phyloP scores from a whole-genome alignment of 257 asterid species.

The Voacanga thouarsii region DNA sequence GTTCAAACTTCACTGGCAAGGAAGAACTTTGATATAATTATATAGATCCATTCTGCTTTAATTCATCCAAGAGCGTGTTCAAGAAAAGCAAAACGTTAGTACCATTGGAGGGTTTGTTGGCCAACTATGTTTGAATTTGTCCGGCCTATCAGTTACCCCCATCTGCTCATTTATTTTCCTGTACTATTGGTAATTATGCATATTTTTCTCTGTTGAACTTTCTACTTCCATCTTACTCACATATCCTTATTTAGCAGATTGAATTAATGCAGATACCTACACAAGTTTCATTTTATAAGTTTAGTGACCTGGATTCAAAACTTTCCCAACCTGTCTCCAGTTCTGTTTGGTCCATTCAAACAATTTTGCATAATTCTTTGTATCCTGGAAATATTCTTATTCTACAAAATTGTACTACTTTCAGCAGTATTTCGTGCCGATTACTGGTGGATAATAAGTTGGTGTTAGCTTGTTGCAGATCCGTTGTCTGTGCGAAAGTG shows the following conservation, averaged over 20 bases:
- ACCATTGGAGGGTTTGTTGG: slow-evolving; percentile 27
- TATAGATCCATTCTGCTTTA: background rate
- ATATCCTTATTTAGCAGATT: background rate
- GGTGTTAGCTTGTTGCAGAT: background rate
- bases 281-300: background rate
- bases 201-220: background rate
- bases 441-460: background rate
- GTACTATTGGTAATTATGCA: background rate
- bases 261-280: background rate
- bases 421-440: background rate
- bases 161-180: background rate
- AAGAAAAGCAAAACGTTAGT: slow-evolving; percentile 6
- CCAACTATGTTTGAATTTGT: slow-evolving; percentile 29
- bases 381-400: background rate
- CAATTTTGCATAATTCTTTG: background rate
- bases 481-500: background rate
- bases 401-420: background rate
- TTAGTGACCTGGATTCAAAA: background rate
- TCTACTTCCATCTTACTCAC: background rate
- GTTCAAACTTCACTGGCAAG: background rate
- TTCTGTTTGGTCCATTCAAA: background rate
- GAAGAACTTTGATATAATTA: background rate
- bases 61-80: background rate
- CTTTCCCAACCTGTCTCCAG: background rate
- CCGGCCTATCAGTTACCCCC: slow-evolving; percentile 3